Base-by-base conservation (phyloP, 768 basidiomycete genomes). In the Ramaria sp. region DNA sequence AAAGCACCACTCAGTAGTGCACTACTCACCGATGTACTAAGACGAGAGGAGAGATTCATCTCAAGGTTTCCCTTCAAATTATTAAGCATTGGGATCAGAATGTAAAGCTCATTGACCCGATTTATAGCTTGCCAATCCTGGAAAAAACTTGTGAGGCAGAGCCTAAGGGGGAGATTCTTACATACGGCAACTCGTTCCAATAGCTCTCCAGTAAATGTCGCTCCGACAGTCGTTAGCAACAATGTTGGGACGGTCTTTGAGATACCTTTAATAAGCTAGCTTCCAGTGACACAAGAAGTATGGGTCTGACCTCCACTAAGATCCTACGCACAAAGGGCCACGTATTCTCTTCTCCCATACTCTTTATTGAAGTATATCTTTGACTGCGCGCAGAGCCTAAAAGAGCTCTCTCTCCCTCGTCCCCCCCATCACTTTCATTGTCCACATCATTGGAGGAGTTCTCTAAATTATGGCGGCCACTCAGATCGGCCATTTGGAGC, bases 11-110 rank as follows among this genome's bases (percentile, higher is more conserved):
- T 39, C 17, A 15, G 5, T 33, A 15, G n/a, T 51, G 17, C 17
- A 13, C 0, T 39, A 54, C 69, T 22, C 41, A 69, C 88, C 1
- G 93, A 87, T 0, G 96, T 99, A 1, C 89, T 87, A n/a, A 99
- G 77, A 13, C 95, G 81, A 0, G 96, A 92, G 3, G 93, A 94
- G 7, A 99, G 83, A 62, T 96, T 97, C 95, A 98, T 98, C 70
- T 98, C 96, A 38, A 98, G 79, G 65, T 99, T 91, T n/a, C 95
- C 96, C 65, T 96, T 97, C 57, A 99, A 80, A 63, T 98, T 98
- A 61, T 91, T 79, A 19, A 98, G 75, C 59, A 94, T 92, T 11
- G 95, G 94, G 3, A 97, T 84, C 53, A 98, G 90, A 77, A 98
- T 91, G 63, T 98, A 92, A 55, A 98, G 83, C 67, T 98, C 93